Evolutionary conservation across 1,139 yeast species (phyloP), one percentile per base, ranked within the genome.

Genomic region (Pneumocystis canis): DNA sequence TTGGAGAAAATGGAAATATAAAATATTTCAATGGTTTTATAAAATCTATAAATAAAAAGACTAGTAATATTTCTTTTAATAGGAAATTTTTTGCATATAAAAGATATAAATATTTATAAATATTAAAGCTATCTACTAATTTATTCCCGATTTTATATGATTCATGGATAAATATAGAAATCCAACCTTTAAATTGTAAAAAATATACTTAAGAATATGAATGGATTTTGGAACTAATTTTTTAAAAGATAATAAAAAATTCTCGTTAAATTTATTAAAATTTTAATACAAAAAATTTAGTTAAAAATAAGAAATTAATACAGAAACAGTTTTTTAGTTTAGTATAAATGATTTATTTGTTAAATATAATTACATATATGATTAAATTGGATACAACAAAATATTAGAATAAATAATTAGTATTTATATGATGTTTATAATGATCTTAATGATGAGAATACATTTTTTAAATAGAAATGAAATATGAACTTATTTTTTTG

Each of bases 1-100:
- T 94, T 78, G 81, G 99, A 70, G 87, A 90, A 71, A 94, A 94
- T 72, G 99, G 99, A 71, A 94, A 94, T 71, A 92, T 94, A 70
- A 84, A 90, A 69, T 81, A 87, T 60, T 77, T 92, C 62, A 82
- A 86, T 68, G 89, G 85, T 68, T 77, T 90, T 65, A 82, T 90
- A 0, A 89, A 84, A 62, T 81, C 79, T 65, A 85, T 90, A 68
- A 94, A 94, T 73, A 78, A 80, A 64, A 79, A 81, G 68, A 96
- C 97, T 1, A 82, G 79, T 65, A 37, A 14, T 37, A 94, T 95
- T 0, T 84, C 85, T 69, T 80, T 92, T 61, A 79, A 84, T 33
- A 80, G 78, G 61, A 97, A 92, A 73, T 84, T 84, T n/a, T n/a
- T n/a, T n/a, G n/a, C n/a, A 14, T 16, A 37, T 37, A 5, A 37